Evolutionary conservation across 495 filamentous ascomycete species (phyloP), one percentile per base, ranked within the genome.

Genomic region (Aspergillus wentii): DNA sequence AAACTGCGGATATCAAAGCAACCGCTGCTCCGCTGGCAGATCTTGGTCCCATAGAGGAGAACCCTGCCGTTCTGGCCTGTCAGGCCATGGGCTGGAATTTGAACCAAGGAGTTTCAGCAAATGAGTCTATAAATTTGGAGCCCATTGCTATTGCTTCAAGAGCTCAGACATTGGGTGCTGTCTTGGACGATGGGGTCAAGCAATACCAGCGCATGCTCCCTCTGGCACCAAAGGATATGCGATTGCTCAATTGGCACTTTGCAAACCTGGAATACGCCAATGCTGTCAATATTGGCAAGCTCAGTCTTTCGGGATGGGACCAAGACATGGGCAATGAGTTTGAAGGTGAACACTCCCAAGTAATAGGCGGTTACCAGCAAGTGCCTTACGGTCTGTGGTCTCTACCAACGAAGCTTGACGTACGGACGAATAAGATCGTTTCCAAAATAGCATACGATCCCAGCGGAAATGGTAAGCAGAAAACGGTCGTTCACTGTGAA

Each of bases 251-350:
- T 52, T 99, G 92, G 92, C 94, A 99, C 63, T 82, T 95, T 57
- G 92, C 94, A 41, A 99, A 99, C 52, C 72, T 97, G 19, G 92
- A 99, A 55, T 99, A 99, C 52, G 90, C 91, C 31, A 97, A 96
- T 52, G 94, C 92, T 0, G 81, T 77, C 4, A 94, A 89, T 53
- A 81, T 94, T 36, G 76, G 82, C 40, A 80, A 85, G 37, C 75
- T 97, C 13, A 97, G 91, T 60, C 76, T 99, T 3, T 82, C 83
- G 7, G 84, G 88, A 2, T 96, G 92, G 88, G 92, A 99, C 60
- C 84, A 96, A 52, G 92, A 97, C 52, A 86, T 87, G 30, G 92
- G 94, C 1, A 96, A 99, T 57, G 92, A 99, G 49, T 97, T 95
- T 60, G 88, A 94, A 53, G 92, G 92, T 13, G 81, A 86, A 35